phyloP scores from a whole-genome alignment of 2,329 filamentous ascomycete genomes.

The Aureobasidium sp. region DNA sequence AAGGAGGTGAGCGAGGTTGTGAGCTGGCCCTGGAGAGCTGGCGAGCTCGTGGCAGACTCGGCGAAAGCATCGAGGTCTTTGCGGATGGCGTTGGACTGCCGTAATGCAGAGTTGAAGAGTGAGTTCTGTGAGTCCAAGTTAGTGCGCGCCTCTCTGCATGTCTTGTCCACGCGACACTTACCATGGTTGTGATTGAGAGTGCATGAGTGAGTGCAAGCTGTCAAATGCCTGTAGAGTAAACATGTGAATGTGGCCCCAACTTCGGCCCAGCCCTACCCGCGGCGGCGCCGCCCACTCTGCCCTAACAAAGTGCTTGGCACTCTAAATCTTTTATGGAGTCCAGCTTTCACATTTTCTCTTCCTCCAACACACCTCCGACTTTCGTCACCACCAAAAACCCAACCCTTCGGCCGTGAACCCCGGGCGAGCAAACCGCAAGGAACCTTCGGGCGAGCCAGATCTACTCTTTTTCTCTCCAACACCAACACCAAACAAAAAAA shows the following conservation, averaged over 20 bases:
- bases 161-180: not conserved
- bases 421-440: slow-evolving; percentile 15
- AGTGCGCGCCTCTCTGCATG: not conserved
- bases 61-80: slow-evolving; percentile 67
- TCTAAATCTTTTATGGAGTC: no score
- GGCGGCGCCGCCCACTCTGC: not conserved
- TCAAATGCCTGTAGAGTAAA: not conserved
- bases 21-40: slow-evolving; percentile 64
- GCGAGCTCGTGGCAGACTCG: slow-evolving; percentile 50
- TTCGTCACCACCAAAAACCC: not conserved
- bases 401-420: slow-evolving; percentile 13
- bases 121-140: slow-evolving; percentile 26
- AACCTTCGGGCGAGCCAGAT: slow-evolving; percentile 16
- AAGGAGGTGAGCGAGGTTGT: slow-evolving; percentile 76
- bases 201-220: not conserved
- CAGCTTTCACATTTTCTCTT: not conserved
- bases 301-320: not conserved
- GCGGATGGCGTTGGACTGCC: slow-evolving; percentile 74
- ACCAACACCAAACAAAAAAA: slow-evolving; percentile 2
- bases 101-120: slow-evolving; percentile 77
- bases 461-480: not conserved
- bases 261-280: not conserved
- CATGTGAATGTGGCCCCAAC: not conserved
- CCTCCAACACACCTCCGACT: not conserved
- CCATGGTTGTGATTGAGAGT: not conserved